Conservation (phyloP, 1,284 basidiomycete species). For the Rhizoctonia solani region DNA sequence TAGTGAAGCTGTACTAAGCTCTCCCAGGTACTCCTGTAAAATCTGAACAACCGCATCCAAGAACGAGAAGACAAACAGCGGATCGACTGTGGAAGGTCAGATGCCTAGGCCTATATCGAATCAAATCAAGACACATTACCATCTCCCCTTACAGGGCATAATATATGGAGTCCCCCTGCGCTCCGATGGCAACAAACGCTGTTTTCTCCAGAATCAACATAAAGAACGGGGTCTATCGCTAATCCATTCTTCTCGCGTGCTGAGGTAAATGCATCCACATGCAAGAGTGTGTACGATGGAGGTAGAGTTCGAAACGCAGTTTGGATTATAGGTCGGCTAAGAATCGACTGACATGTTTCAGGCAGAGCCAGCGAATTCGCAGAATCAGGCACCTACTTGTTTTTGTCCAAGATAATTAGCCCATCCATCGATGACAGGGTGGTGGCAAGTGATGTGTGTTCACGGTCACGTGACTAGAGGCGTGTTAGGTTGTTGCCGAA, state of each 20-base stretch:
- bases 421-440: slow-evolving; percentile 68
- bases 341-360: slow-evolving; percentile 3
- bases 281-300: slow-evolving; percentile 78
- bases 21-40: slow-evolving; percentile 85
- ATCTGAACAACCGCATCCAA: slow-evolving; percentile 83
- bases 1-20: slow-evolving; percentile 69
- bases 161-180: slow-evolving; percentile 70
- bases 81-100: slow-evolving; percentile 65
- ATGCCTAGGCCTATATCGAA: slow-evolving; percentile 5
- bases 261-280: slow-evolving; percentile 83
- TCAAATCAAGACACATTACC: slow-evolving; percentile 55
- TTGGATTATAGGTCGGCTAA: slow-evolving; percentile 84
- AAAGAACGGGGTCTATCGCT: slow-evolving; percentile 68
- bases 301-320: slow-evolving; percentile 84
- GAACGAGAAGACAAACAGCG: slow-evolving; percentile 87
- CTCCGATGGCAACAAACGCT: slow-evolving; percentile 82
- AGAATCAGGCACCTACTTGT: slow-evolving; percentile 59
- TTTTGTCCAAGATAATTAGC: slow-evolving; percentile 82
- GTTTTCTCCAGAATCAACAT: slow-evolving; percentile 54
- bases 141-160: slow-evolving; percentile 81
- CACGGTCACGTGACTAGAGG: slow-evolving; percentile 18
- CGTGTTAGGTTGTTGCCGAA: background rate
- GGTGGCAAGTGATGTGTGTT: background rate
- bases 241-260: slow-evolving; percentile 59
- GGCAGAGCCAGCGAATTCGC: slow-evolving; percentile 21